These are phyloP conservation scores for apple (Malus domestica) DNA, from an alignment of 306 rosid genomes.

Conservation along the genomic window DNA sequence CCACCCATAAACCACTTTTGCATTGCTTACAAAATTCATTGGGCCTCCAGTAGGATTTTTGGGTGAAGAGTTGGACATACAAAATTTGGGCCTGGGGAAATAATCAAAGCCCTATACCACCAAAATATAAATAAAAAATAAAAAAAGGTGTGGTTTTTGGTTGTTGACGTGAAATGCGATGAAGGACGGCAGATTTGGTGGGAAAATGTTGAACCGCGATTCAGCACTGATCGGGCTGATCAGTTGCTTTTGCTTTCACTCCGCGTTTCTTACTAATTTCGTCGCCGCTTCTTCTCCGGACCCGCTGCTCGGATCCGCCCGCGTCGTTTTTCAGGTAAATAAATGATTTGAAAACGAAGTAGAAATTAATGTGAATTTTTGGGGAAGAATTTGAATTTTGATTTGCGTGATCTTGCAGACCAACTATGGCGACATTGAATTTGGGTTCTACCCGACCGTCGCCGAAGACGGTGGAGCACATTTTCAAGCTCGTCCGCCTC, in stretches of 20 bases:
- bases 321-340: conserved; percentile 76
- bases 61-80: neutral
- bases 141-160: neutral
- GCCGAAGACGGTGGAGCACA: conserved; percentile 86
- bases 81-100: neutral
- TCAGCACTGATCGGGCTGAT: conserved; percentile 14
- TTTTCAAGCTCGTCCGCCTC: conserved; percentile 84
- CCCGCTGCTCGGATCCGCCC: conserved; percentile 59
- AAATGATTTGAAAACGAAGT: neutral
- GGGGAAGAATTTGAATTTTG: neutral
- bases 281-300: conserved; percentile 29
- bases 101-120: neutral
- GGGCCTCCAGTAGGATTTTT: neutral
- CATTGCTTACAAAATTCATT: neutral
- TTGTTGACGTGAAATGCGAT: neutral
- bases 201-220: conserved; percentile 32
- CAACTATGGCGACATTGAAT: conserved; percentile 85
- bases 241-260: conserved; percentile 16
- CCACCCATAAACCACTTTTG: neutral
- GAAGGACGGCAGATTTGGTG: conserved; percentile 14
- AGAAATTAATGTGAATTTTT: neutral
- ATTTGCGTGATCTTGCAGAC: conserved; percentile 39
- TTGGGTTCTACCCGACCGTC: conserved; percentile 81
- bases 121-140: neutral
- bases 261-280: neutral